Conservation (phyloP, 1,284 basidiomycete species). For the Irpex lacteus region DNA sequence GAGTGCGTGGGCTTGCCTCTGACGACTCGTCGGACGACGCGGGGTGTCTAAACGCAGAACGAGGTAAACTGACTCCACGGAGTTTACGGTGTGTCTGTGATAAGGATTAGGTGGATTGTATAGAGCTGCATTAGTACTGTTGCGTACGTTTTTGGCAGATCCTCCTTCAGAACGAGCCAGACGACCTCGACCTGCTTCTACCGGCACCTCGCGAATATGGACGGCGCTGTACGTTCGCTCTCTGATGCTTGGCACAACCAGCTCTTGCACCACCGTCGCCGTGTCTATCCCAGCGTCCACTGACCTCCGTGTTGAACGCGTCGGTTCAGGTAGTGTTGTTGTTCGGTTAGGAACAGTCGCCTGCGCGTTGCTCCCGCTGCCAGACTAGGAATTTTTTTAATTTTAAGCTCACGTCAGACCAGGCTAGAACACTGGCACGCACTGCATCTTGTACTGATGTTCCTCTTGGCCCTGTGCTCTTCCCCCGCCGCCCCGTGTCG, state of each 20-base stretch:
- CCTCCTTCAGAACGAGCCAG: slow-evolving; percentile 27
- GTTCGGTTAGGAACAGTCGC: slow-evolving; percentile 12
- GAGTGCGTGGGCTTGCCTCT: slow-evolving; percentile 34
- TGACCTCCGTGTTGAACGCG: slow-evolving; percentile 12
- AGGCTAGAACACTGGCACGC: neutral
- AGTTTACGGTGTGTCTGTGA: slow-evolving; percentile 24
- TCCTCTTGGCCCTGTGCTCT: slow-evolving; percentile 16
- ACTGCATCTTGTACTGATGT: neutral
- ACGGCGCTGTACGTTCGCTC: slow-evolving; percentile 22
- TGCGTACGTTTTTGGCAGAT: slow-evolving; percentile 26
- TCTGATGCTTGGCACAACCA: slow-evolving; percentile 10
- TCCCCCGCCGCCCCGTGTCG: slow-evolving; percentile 21
- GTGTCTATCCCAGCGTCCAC: neutral
- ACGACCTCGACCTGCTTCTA: slow-evolving; percentile 22
- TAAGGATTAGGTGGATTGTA: slow-evolving; percentile 1
- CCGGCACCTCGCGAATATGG: slow-evolving; percentile 22
- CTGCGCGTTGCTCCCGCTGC: slow-evolving; percentile 3
- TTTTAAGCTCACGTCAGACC: neutral
- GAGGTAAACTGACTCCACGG: slow-evolving; percentile 36
- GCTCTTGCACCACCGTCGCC: slow-evolving; percentile 4
- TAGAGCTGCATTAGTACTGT: neutral
- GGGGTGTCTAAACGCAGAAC: slow-evolving; percentile 29
- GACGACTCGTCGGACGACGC: slow-evolving; percentile 33
- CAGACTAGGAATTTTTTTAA: neutral
- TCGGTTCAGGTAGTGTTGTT: slow-evolving; percentile 10